A percentile compares a stretch with the other conserved stretches of the same genome.
phyloP scores from a whole-genome alignment of 1,284 basidiomycete genomes.

The Fistulina hepatica region DNA sequence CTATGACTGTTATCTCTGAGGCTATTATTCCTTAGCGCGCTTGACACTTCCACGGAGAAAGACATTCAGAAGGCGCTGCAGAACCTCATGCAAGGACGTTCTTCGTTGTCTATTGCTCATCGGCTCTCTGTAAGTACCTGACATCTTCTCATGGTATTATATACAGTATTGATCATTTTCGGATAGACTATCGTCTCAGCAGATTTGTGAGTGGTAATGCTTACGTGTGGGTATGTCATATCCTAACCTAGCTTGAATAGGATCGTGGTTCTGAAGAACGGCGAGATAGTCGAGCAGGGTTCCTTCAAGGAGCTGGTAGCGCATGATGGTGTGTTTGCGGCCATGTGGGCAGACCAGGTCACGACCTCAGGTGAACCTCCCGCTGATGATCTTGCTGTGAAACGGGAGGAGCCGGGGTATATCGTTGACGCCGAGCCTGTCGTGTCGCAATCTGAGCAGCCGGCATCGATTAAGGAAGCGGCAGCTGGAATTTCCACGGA shows the following conservation, averaged over 20 bases:
- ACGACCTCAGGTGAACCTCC: conserved; percentile 42
- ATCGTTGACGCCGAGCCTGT: conserved; percentile 23
- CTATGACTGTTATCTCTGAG: too few species aligned
- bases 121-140: conserved; percentile 55
- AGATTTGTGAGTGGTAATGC: conserved; percentile 44
- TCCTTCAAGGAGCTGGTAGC: conserved; percentile 63
- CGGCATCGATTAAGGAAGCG: conserved; percentile 6
- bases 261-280: conserved; percentile 75
- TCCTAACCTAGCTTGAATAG: conserved; percentile 27
- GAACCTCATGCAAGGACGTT: conserved; percentile 58
- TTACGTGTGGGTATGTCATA: conserved; percentile 2
- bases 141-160: conserved; percentile 7
- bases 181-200: conserved; percentile 68
- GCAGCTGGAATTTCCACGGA: neutral
- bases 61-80: conserved; percentile 77
- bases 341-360: conserved; percentile 76
- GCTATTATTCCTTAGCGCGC: conserved; percentile 36
- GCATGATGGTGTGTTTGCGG: conserved; percentile 58
- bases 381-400: conserved; percentile 22
- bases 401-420: conserved; percentile 35
- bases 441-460: conserved; percentile 11
- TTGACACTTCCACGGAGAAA: conserved; percentile 78
- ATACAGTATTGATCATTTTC: conserved; percentile 13
- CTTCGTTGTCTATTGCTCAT: conserved; percentile 72
- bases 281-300: conserved; percentile 71